Percentiles rank a stretch among this genome's conserved stretches.
phyloP scores from a whole-genome alignment of 768 basidiomycete species.

The Kwoniella mangroviensis region DNA sequence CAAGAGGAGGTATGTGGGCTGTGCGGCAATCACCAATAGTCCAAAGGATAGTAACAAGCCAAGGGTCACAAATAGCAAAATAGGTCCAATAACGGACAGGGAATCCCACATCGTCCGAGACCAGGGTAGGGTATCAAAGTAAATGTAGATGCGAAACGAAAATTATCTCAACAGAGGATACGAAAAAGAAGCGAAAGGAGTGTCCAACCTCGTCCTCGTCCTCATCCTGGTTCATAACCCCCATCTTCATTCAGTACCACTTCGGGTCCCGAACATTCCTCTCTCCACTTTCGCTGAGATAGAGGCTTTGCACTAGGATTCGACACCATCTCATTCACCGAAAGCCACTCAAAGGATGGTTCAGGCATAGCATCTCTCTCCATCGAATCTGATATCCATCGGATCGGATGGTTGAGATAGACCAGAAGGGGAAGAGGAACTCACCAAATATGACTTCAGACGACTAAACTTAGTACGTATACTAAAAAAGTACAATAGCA shows the following conservation, averaged over 20 bases:
- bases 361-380: background rate
- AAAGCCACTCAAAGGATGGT: background rate
- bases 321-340: background rate
- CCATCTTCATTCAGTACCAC: background rate
- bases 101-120: background rate
- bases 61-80: background rate
- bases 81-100: background rate
- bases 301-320: too few relatives aligned
- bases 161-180: background rate
- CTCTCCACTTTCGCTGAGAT: too few relatives aligned
- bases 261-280: background rate
- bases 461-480: background rate
- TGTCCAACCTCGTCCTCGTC: background rate
- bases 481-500: too few relatives aligned
- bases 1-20: constrained; percentile 8
- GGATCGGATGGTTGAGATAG: background rate
- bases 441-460: background rate
- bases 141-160: background rate
- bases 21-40: constrained; percentile 6
- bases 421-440: background rate
- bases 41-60: constrained; percentile 4
- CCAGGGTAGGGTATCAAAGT: background rate
- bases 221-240: background rate
- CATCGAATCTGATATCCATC: background rate
- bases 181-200: constrained; percentile 13